These are phyloP conservation scores for Fusarium luffae DNA, from an alignment of 2,329 filamentous ascomycete genomes.

Conservation along the genomic window DNA sequence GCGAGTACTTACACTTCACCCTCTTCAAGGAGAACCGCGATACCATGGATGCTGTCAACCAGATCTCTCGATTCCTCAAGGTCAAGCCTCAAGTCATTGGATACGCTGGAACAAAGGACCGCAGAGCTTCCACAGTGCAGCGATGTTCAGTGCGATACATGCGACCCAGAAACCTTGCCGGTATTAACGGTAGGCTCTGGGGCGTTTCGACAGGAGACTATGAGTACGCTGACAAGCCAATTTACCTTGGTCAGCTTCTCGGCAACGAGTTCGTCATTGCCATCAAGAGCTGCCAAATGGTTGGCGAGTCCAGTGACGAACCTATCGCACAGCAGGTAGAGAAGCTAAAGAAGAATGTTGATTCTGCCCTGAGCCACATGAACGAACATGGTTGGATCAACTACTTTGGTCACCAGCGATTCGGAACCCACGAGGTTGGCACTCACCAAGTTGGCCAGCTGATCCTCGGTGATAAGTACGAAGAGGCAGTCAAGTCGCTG, in stretches of 20 bases:
- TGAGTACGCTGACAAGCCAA: conserved; percentile 74
- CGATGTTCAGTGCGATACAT: conserved; percentile 73
- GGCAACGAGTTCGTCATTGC: conserved; percentile 96
- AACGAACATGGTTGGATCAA: conserved; percentile 87
- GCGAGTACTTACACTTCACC: conserved; percentile 88
- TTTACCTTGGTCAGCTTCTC: conserved; percentile 83
- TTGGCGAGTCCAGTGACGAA: conserved; percentile 49
- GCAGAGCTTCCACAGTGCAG: conserved; percentile 86
- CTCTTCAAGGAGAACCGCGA: conserved; percentile 98
- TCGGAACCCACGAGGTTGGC: conserved; percentile 86
- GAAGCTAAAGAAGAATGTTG: conserved; percentile 55
- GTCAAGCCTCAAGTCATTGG: conserved; percentile 79
- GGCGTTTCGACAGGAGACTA: conserved; percentile 82
- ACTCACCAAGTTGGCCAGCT: conserved; percentile 87
- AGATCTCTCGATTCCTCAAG: conserved; percentile 78
- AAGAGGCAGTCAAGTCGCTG: conserved; percentile 82
- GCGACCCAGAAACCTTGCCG: conserved; percentile 69
- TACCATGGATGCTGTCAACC: conserved; percentile 89
- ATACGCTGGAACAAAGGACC: conserved; percentile 88
- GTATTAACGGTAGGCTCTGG: conserved; percentile 71
- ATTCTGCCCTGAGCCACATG: conserved; percentile 73
- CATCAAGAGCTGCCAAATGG: conserved; percentile 82
- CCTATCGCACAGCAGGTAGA: conserved; percentile 46
- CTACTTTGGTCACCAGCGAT: conserved; percentile 97
- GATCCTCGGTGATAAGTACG: conserved; percentile 83